phyloP scores from a whole-genome alignment of 345 rosid genomes.

The Brassica napus region DNA sequence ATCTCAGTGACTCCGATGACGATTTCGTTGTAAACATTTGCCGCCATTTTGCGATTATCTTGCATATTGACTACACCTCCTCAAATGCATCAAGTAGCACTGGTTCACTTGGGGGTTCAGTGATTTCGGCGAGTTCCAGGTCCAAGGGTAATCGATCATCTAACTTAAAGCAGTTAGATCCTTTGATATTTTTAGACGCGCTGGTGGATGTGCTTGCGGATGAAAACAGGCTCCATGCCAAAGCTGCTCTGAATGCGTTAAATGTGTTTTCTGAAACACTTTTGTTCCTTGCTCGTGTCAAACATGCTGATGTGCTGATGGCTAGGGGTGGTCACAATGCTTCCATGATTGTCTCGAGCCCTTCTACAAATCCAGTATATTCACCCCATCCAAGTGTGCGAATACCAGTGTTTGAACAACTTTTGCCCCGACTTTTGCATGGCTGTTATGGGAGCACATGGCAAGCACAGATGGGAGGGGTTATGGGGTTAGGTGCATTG shows the following conservation, averaged over 20 bases:
- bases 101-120: conserved; percentile 53
- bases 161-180: conserved; percentile 86
- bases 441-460: conserved; percentile 97
- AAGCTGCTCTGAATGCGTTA: conserved; percentile 84
- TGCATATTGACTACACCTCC: conserved; percentile 66
- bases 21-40: conserved; percentile 79
- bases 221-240: conserved; percentile 86
- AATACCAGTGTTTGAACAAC: conserved; percentile 94
- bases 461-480: conserved; percentile 99
- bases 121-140: conserved; percentile 64
- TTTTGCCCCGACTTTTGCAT: conserved; percentile 93
- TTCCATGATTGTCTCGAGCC: conserved; percentile 97
- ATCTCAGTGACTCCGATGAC: conserved; percentile 69
- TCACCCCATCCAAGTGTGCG: conserved; percentile 91
- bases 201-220: conserved; percentile 91
- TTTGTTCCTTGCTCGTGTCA: conserved; percentile 85
- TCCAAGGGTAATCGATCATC: conserved; percentile 57
- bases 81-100: conserved; percentile 51
- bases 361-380: conserved; percentile 97
- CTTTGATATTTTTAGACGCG: conserved; percentile 85
- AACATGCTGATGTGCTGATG: conserved; percentile 79
- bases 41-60: conserved; percentile 91
- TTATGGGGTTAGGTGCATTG: conserved; percentile 93
- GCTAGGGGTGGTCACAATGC: conserved; percentile 91
- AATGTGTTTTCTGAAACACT: conserved; percentile 85